These are phyloP conservation scores for Aureobasidium vineae DNA, from an alignment of 2,329 filamentous ascomycete genomes.

Conservation along the genomic window DNA sequence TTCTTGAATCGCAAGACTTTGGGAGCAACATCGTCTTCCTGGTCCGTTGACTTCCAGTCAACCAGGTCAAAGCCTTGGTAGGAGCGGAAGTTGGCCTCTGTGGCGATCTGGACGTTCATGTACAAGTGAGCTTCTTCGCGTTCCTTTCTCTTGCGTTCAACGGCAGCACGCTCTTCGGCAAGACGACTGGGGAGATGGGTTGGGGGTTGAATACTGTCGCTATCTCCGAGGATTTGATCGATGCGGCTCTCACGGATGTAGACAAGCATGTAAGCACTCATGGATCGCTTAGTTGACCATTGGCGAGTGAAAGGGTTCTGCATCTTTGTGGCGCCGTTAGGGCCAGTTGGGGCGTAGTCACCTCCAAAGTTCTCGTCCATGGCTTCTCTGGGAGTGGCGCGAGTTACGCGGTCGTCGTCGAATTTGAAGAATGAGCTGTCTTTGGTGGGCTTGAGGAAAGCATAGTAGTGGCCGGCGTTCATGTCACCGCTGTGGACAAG, in stretches of 20 bases:
- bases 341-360: conserved; percentile 61
- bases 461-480: conserved; percentile 98
- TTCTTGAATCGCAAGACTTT: conserved; percentile 70
- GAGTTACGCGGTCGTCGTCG: conserved; percentile 96
- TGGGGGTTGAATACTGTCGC: conserved; percentile 76
- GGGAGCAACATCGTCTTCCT: conserved; percentile 66
- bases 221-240: conserved; percentile 76
- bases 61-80: conserved; percentile 82
- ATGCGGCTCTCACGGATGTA: conserved; percentile 86
- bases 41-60: conserved; percentile 62
- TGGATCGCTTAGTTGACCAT: conserved; percentile 64
- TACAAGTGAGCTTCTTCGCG: conserved; percentile 93
- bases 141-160: conserved; percentile 79
- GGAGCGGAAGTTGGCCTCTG: conserved; percentile 73
- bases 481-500: conserved; percentile 95
- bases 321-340: conserved; percentile 57
- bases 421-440: conserved; percentile 96
- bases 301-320: conserved; percentile 64
- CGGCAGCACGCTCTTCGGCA: conserved; percentile 73
- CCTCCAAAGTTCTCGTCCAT: conserved; percentile 97
- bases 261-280: conserved; percentile 98
- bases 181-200: conserved; percentile 74
- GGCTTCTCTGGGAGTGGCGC: conserved; percentile 84
- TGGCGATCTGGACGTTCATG: conserved; percentile 78
- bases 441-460: conserved; percentile 89